These are phyloP conservation scores for Ustulina deusta DNA, from an alignment of 2,329 filamentous ascomycete species.

Conservation along the genomic window DNA sequence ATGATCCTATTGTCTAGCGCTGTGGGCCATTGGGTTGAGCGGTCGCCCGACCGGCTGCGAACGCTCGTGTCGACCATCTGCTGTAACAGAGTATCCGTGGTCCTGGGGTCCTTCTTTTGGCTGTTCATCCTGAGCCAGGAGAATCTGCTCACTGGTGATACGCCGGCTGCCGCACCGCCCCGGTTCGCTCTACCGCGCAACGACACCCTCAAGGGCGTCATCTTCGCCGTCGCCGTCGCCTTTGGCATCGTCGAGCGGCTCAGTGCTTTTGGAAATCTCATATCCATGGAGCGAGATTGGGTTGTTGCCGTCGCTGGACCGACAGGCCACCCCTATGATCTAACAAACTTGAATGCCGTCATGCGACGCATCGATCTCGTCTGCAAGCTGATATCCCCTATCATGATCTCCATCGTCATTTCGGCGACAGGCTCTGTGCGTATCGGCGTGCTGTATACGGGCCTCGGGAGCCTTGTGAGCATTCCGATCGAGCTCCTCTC, in stretches of 20 bases:
- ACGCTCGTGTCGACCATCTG: conserved; percentile 57
- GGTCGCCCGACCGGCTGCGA: conserved; percentile 54
- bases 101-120: conserved; percentile 56
- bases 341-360: conserved; percentile 61
- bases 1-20: conserved; percentile 57
- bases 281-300: conserved; percentile 63
- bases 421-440: conserved; percentile 57
- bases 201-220: conserved; percentile 47
- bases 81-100: conserved; percentile 56
- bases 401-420: conserved; percentile 62
- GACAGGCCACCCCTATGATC: conserved; percentile 51
- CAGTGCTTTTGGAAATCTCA: conserved; percentile 57
- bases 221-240: conserved; percentile 53
- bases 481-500: conserved; percentile 56
- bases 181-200: conserved; percentile 43
- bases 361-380: conserved; percentile 69
- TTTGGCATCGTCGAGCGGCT: conserved; percentile 58
- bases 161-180: conserved; percentile 1
- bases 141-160: conserved; percentile 40
- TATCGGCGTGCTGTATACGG: conserved; percentile 60
- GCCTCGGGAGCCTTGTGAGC: conserved; percentile 57
- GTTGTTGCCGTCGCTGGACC: conserved; percentile 54
- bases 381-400: conserved; percentile 67
- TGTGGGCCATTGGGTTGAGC: conserved; percentile 58
- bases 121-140: conserved; percentile 52